Evolutionary conservation across 1,139 yeast species (phyloP), one percentile per base, ranked within the genome.

Genomic region (Blastobotrys buckinghamii): DNA sequence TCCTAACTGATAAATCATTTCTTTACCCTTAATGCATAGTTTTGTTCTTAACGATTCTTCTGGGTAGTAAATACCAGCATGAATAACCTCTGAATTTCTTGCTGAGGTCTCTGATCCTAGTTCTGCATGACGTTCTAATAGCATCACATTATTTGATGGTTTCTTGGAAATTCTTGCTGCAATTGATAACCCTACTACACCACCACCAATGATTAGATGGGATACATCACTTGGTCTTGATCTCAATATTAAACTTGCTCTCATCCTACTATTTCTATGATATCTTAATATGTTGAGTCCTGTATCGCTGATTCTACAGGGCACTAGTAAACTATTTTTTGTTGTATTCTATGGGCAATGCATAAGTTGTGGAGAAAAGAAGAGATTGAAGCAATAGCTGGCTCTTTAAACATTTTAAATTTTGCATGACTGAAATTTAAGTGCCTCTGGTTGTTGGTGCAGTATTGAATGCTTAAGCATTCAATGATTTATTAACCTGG

Each of bases 71-170:
- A 89, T 60, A 0, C 96, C 97, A 0, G 96, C 96, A 66, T 89
- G 97, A 33, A 89, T 83, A 29, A 89, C 97, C 60, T 89, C 97
- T 2, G 95, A 85, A 69, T 89, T 89, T 46, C 96, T 71, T 12
- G 94, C 78, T 2, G 95, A 82, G 0, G 96, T 88, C 61, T 89
- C 96, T 56, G 77, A 75, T 1, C 96, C 96, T 45, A 81, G 63
- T 26, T 71, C 71, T 1, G 67, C 64, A 60, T 88, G 79, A 58
- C 84, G 79, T 58, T 89, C 97, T 2, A 88, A 63, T 10, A 89
- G 63, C 1, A 87, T 67, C 0, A 87, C 89, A 2, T 66, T 63
- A 53, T 77, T 76, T 0, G 73, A 68, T 1, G 65, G 63, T 29
- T 50, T 48, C 10, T 65, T 62, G 6, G 79, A 69, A 40, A 89